Conservation (phyloP, 2,329 filamentous ascomycete genomes). For the Colletotrichum sp. region DNA sequence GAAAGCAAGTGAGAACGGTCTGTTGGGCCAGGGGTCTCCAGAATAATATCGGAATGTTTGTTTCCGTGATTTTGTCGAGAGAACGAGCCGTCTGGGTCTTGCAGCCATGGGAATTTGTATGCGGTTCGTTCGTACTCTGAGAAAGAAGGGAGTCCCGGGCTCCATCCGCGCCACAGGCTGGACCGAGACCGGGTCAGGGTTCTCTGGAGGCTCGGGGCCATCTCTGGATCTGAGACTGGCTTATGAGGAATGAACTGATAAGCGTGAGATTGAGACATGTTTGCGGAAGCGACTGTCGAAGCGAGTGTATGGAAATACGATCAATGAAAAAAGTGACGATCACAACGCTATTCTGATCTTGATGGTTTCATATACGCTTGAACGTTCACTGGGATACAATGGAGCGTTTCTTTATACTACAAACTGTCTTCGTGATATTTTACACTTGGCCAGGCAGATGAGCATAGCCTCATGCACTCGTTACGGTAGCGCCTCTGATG, state of each 20-base stretch:
- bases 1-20: neutral
- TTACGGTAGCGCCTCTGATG: neutral
- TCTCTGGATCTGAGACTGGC: neutral
- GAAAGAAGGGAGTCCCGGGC: conserved; percentile 24
- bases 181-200: conserved; percentile 25
- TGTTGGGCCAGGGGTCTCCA: neutral
- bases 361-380: neutral
- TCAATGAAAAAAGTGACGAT: neutral
- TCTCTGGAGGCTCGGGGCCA: neutral
- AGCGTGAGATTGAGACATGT: conserved; percentile 5
- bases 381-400: neutral
- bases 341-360: neutral
- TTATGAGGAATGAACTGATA: conserved; percentile 13
- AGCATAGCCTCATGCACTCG: conserved; percentile 6
- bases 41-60: neutral
- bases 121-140: conserved; percentile 32
- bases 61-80: neutral
- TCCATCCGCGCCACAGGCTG: conserved; percentile 34
- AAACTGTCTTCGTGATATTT: neutral
- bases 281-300: neutral
- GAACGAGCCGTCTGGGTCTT: neutral
- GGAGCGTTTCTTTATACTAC: neutral
- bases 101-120: conserved; percentile 33
- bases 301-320: neutral
- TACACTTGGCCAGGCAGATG: neutral